Evolutionary conservation across 202 grass and related monocot species (phyloP).

Genomic region (Setaria viridis): DNA sequence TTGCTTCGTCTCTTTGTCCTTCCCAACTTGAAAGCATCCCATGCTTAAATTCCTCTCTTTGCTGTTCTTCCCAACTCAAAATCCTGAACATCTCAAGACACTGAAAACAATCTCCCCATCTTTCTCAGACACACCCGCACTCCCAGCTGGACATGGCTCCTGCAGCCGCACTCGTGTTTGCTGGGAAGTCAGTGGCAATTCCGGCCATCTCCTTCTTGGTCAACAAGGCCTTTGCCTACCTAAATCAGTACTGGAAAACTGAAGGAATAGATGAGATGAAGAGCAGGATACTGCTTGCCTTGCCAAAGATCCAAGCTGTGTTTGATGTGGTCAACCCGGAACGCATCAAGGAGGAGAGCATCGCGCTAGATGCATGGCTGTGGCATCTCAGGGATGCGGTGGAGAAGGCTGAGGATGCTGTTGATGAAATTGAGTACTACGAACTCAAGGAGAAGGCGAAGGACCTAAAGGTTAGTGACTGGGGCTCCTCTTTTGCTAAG

Average conservation of each 20-base stretch:
- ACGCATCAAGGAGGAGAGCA: background rate
- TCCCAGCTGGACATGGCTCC: no score
- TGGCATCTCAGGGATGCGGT: conserved; percentile 48
- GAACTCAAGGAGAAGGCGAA: conserved; percentile 38
- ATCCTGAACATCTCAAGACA: background rate
- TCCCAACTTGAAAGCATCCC: no score
- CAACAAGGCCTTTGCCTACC: no score
- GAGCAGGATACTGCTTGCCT: background rate
- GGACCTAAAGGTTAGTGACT: background rate
- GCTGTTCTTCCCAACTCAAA: no score
- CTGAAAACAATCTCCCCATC: no score
- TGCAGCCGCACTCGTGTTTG: no score
- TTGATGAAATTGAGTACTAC: conserved; percentile 55
- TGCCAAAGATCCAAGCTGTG: conserved; percentile 31
- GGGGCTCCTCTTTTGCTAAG: background rate
- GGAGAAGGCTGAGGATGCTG: conserved; percentile 39
- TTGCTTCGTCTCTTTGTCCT: no score
- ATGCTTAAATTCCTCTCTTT: no score
- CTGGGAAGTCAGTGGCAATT: no score
- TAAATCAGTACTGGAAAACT: no score
- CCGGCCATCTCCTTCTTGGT: no score
- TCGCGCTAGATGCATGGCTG: conserved; percentile 31
- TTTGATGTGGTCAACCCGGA: background rate
- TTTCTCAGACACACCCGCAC: no score
- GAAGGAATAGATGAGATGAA: background rate